Evolutionary conservation across 768 basidiomycete species (phyloP), one percentile per base, ranked within the genome.

Genomic region (Suillus discolor): DNA sequence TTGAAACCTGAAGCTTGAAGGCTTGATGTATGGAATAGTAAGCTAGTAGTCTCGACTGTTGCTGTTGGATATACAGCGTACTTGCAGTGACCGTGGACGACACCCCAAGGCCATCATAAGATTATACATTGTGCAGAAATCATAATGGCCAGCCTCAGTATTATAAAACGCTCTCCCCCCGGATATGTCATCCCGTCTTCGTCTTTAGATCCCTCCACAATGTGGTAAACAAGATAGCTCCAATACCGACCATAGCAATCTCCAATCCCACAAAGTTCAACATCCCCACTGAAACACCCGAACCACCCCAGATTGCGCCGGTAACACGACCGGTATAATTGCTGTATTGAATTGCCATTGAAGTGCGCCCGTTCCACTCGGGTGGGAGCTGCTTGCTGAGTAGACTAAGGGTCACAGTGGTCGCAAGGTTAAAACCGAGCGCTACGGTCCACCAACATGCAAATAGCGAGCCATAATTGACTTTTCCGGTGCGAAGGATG

Each of bases 371-470:
- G 70, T 89, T 90, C 86, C 87, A 90, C 65, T 77, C 75, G 7
- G 81, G 79, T 2, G 90, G 89, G 38, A 91, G 80, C 73, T 89
- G 89, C 74, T 92, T 91, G 67, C 86, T 87, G 34, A 91, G 75
- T 63, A 89, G 72, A 65, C 87, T 87, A 66, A 90, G 77, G 39
- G 90, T 90, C 64, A 87, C 85, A 2, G 88, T 90, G 68, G 84
- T 88, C n/a, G 87, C 84, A 13, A 91, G 78, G 74, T 91, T 91
- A 80, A 91, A 91, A 1, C 90, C 90, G 6, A 90, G 80, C 31
- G 90, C 89, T 28, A 90, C 79, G 47, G 84, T 79, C 72, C 72
- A 78, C 77, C 79, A 83, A 65, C 75, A 78, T 7, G 73, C 71
- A 66, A 82, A 82, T 6, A 89, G 69, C 18, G 80, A 81, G 7